Conservation (phyloP, 768 basidiomycete genomes). For the Rickenella mellea region DNA sequence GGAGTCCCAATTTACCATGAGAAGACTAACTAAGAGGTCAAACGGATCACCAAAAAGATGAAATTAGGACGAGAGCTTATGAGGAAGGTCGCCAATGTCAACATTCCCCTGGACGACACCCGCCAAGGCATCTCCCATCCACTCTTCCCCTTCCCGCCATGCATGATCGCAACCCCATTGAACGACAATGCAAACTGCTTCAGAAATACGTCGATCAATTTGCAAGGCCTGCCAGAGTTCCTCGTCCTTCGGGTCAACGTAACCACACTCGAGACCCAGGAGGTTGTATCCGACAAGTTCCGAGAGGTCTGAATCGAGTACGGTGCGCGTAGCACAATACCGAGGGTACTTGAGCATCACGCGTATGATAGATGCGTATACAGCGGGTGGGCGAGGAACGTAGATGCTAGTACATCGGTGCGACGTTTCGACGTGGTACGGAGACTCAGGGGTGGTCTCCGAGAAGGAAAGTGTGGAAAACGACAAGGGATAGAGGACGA, state of each 20-base stretch:
- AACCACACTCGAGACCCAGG: slow-evolving; percentile 19
- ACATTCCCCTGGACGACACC: slow-evolving; percentile 9
- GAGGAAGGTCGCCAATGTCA: too few species aligned
- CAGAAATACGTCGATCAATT: slow-evolving; percentile 12
- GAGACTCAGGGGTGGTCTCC: slow-evolving; percentile 17
- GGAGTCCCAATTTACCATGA: too few species aligned
- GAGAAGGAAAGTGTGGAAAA: slow-evolving; percentile 16
- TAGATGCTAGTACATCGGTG: slow-evolving; percentile 13
- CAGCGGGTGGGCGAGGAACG: slow-evolving; percentile 20
- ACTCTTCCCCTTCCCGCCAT: slow-evolving; percentile 18
- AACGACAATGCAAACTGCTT: slow-evolving; percentile 12
- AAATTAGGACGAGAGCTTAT: too few species aligned
- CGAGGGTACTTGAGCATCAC: slow-evolving; percentile 19
- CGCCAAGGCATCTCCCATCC: slow-evolving; percentile 23
- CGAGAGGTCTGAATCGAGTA: slow-evolving; percentile 22
- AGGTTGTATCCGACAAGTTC: slow-evolving; percentile 25
- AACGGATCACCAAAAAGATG: too few species aligned
- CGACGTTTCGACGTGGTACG: too few species aligned
- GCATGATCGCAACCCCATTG: slow-evolving; percentile 13
- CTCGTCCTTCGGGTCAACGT: slow-evolving; percentile 21
- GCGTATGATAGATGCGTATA: slow-evolving; percentile 25
- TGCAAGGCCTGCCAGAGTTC: slow-evolving; percentile 15
- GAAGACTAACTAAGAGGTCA: too few species aligned
- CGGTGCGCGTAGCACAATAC: slow-evolving; percentile 12
- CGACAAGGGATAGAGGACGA: slow-evolving; percentile 17